Percentiles rank a stretch among this genome's conserved stretches.
Conservation (phyloP, 169 alveolate species). For the Cryptosporidium sp. region DNA sequence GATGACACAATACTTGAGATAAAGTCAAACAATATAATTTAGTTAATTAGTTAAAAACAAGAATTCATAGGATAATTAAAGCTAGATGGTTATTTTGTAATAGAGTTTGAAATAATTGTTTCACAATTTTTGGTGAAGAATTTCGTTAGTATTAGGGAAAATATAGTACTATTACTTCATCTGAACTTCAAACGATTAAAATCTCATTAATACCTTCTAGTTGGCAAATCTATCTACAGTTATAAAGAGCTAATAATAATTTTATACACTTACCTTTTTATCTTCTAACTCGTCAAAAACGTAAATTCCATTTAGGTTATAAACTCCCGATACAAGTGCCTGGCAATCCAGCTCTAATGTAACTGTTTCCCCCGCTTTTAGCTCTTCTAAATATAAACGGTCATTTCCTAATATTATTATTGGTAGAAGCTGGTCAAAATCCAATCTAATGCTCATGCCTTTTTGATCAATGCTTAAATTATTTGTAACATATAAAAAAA, state of each 20-base stretch:
- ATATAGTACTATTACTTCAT: not conserved
- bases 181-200: not conserved
- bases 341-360: conserved; percentile 16
- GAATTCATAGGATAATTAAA: not conserved
- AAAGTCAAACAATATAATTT: conserved; percentile 7
- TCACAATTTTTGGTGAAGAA: not conserved
- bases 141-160: not conserved
- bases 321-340: conserved; percentile 46
- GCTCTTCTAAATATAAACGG: not conserved
- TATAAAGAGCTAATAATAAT: not conserved
- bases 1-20: conserved; percentile 31
- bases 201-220: conserved; percentile 38
- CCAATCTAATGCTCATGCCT: conserved; percentile 8
- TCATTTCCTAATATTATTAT: conserved; percentile 37
- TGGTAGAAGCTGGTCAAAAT: conserved; percentile 47
- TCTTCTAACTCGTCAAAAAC: not conserved
- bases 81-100: not conserved
- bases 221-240: conserved; percentile 18
- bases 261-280: conserved; percentile 12
- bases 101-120: not conserved
- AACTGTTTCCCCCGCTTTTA: conserved; percentile 13
- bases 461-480: not conserved
- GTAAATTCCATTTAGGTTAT: conserved; percentile 31
- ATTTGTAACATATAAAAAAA: conserved; percentile 12
- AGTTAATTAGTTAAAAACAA: conserved; percentile 3